Evolutionary conservation across 164 flowering plant genomes (phyloP), one percentile per base, ranked within the genome.

Genomic region (Nymphaea colorata): DNA sequence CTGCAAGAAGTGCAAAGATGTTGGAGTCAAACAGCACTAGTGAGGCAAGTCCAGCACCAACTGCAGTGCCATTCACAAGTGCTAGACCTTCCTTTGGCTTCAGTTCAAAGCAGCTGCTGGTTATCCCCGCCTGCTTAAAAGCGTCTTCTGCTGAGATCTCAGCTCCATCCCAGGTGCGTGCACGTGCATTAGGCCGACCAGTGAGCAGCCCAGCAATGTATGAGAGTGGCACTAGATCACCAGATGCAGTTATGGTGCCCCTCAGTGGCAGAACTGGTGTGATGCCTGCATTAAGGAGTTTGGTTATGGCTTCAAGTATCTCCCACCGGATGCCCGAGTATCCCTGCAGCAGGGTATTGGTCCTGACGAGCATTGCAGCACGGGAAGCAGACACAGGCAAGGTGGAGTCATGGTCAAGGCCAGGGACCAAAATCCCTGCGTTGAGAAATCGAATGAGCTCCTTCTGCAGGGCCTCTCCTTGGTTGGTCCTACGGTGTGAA

Each of bases 211-310:
- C 83, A 3, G 83, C 83, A 44, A 81, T 78, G 57, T 81, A 81
- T 36, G 83, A 80, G n/a, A 80, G 14, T 0, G 81, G 83, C 11
- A 80, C 76, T 4, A 80, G 81, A 63, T 81, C 83, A 3, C 81
- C 83, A 2, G 83, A 81, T 7, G 83, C 83, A 18, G 83, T 78
- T 61, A 80, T 74, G 4, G 79, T 80, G 16, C 83, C 83, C 7
- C 83, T 70, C 4, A 80, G 66, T 41, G 81, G 83, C 25, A 76
- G 59, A 4, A 64, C 36, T 3, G 82, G 82, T 1, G 80, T 79
- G 41, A 79, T 53, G 43, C 66, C 61, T 42, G 25, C 59, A 67
- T 79, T 79, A 42, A 79, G 67, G 10, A 79, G 68, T 2, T 67
- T 60, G 4, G 71, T 67, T 12, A 79, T 70, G 42, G 82, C 73